These are phyloP conservation scores for Beauveria medogensis DNA, from an alignment of 2,329 filamentous ascomycete genomes.

Conservation along the genomic window DNA sequence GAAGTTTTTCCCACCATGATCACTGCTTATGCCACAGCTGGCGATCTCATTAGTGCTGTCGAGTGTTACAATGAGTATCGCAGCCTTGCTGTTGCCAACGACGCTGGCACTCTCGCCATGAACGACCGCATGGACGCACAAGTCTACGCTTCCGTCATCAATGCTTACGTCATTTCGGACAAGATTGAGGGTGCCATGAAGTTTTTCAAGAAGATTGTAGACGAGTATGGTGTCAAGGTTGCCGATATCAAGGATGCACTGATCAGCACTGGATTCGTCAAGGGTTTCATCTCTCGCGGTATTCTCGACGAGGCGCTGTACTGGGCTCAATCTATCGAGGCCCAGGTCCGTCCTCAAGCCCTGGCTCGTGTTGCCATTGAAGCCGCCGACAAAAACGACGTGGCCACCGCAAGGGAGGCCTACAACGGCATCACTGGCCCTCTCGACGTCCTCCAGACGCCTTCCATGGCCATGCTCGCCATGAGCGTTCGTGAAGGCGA, in stretches of 20 bases:
- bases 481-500: conserved; percentile 79
- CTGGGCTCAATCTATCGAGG: conserved; percentile 59
- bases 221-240: conserved; percentile 49
- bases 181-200: conserved; percentile 74
- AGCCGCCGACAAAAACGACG: conserved; percentile 73
- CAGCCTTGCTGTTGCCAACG: conserved; percentile 73
- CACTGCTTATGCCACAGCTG: conserved; percentile 74
- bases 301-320: conserved; percentile 65
- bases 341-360: conserved; percentile 49
- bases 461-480: conserved; percentile 75
- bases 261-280: conserved; percentile 66
- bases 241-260: conserved; percentile 63
- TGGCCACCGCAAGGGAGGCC: conserved; percentile 57
- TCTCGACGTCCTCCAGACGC: conserved; percentile 40
- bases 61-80: conserved; percentile 96
- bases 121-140: conserved; percentile 69
- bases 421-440: conserved; percentile 51
- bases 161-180: conserved; percentile 76
- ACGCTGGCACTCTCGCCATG: conserved; percentile 62
- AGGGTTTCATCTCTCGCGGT: conserved; percentile 63
- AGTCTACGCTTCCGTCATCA: conserved; percentile 86
- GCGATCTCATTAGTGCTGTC: conserved; percentile 79
- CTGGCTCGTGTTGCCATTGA: conserved; percentile 66
- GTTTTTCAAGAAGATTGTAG: conserved; percentile 75
- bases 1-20: conserved; percentile 91